phyloP scores from a whole-genome alignment of 2,329 filamentous ascomycete species.

The Nothopassalora personata region DNA sequence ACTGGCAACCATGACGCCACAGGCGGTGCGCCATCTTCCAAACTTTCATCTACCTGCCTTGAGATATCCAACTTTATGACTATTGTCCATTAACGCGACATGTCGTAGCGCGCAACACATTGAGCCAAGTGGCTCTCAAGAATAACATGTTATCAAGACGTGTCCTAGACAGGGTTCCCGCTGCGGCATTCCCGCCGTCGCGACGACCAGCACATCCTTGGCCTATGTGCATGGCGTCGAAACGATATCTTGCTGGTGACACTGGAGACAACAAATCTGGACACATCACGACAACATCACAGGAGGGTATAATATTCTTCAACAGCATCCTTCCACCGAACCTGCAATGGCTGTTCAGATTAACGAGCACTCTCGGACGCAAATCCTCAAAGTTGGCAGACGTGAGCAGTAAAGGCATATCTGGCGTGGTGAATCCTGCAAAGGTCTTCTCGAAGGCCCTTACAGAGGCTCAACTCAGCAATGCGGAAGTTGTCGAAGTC shows the following conservation, averaged over 20 bases:
- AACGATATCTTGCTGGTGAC: slow-evolving; percentile 15
- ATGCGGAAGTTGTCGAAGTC: slow-evolving; percentile 69
- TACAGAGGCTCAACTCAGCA: slow-evolving; percentile 24
- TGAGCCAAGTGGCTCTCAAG: not conserved
- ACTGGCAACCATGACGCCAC: not conserved
- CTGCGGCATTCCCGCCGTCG: not conserved
- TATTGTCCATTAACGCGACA: not conserved
- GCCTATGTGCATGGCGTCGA: slow-evolving; percentile 5
- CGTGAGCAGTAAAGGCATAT: slow-evolving; percentile 11
- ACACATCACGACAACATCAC: slow-evolving; percentile 69
- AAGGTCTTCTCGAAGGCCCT: slow-evolving; percentile 46
- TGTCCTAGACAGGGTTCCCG: not conserved
- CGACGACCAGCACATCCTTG: not conserved
- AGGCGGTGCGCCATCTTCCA: not conserved
- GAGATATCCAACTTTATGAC: not conserved
- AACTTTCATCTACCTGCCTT: not conserved
- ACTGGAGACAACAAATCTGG: slow-evolving; percentile 58
- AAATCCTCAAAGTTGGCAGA: slow-evolving; percentile 6
- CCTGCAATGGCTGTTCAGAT: slow-evolving; percentile 57
- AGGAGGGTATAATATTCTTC: slow-evolving; percentile 83
- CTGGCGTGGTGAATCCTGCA: slow-evolving; percentile 51
- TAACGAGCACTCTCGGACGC: slow-evolving; percentile 43
- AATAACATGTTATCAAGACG: not conserved
- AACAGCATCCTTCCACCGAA: slow-evolving; percentile 85
- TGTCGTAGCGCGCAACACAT: not conserved